These are phyloP conservation scores for Colletotrichum echinochloae DNA, from an alignment of 2,329 filamentous ascomycete species.

Conservation along the genomic window DNA sequence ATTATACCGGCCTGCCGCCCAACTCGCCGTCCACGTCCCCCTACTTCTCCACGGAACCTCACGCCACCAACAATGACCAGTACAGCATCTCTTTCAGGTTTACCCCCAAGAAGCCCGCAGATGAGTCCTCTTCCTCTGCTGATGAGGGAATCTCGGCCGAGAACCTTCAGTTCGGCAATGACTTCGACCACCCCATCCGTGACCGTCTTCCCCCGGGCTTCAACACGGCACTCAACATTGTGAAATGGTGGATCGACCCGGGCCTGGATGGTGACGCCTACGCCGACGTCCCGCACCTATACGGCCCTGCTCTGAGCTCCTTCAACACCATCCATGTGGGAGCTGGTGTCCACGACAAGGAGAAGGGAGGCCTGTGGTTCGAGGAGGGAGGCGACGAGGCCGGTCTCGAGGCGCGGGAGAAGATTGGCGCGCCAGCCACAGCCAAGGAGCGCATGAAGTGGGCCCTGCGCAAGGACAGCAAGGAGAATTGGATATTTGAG, in stretches of 20 bases:
- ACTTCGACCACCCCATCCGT: conserved; percentile 92
- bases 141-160: conserved; percentile 69
- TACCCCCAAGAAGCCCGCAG: conserved; percentile 68
- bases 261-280: conserved; percentile 91
- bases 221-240: conserved; percentile 83
- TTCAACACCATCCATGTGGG: conserved; percentile 84
- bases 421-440: conserved; percentile 63
- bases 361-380: conserved; percentile 66
- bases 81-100: conserved; percentile 88
- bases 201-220: conserved; percentile 89
- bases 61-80: conserved; percentile 76
- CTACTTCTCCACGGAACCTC: conserved; percentile 81
- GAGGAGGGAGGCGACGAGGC: conserved; percentile 74
- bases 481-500: conserved; percentile 66
- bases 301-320: conserved; percentile 82
- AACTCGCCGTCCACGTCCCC: conserved; percentile 75
- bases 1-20: conserved; percentile 77
- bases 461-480: conserved; percentile 63
- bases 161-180: conserved; percentile 92
- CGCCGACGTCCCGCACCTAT: conserved; percentile 86
- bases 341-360: conserved; percentile 58
- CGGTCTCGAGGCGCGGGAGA: conserved; percentile 59
- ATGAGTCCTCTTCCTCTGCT: conserved; percentile 12
- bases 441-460: conserved; percentile 69
- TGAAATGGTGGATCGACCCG: conserved; percentile 92